Evolutionary conservation across 1,284 basidiomycete genomes (phyloP).

Genomic region (Meripilus lineatus): DNA sequence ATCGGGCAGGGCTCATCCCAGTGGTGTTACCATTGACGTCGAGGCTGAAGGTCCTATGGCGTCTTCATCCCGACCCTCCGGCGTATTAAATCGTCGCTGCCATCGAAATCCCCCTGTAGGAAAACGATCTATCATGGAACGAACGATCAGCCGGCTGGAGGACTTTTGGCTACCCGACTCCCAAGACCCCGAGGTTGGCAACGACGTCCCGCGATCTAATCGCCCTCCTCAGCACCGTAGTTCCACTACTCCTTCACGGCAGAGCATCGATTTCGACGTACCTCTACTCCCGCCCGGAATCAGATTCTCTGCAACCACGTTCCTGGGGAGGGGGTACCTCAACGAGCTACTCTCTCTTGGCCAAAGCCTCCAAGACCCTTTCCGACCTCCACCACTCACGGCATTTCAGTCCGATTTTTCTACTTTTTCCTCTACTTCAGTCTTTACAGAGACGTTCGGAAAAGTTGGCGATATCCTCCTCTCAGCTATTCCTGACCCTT

Average conservation of each 20-base stretch:
- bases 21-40: constrained; percentile 4
- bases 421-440: constrained; percentile 15
- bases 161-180: neutral
- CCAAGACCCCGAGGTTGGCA: neutral
- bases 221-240: neutral
- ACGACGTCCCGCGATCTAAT: neutral
- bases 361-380: neutral
- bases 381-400: constrained; percentile 11
- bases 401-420: constrained; percentile 16
- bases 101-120: neutral
- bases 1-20: constrained; percentile 7
- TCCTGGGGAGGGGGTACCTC: constrained; percentile 53
- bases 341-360: constrained; percentile 41
- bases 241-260: neutral
- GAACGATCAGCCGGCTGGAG: constrained; percentile 2
- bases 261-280: constrained; percentile 42
- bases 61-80: neutral
- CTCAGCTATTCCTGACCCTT: constrained; percentile 32
- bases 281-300: constrained; percentile 44
- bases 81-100: too few species aligned
- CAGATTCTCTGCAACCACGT: constrained; percentile 43
- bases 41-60: constrained; percentile 4
- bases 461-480: constrained; percentile 27
- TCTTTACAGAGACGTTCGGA: constrained; percentile 19
- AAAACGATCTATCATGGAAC: neutral